These are phyloP conservation scores for Thielaviopsis ethacetica DNA, from an alignment of 2,329 filamentous ascomycete species.

Conservation along the genomic window DNA sequence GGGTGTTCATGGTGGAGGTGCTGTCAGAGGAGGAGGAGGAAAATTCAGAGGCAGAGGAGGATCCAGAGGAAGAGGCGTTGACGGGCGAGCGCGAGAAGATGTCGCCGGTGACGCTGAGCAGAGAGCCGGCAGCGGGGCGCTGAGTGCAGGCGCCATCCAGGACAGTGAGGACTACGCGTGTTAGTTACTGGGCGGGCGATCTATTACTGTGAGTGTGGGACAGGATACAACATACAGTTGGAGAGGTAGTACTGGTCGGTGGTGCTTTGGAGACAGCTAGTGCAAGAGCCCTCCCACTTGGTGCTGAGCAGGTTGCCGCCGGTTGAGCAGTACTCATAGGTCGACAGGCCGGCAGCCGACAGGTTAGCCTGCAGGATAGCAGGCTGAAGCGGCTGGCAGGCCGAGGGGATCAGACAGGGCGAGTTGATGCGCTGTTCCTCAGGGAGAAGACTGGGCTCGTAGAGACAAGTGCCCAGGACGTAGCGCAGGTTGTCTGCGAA, in stretches of 20 bases:
- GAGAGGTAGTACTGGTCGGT: constrained; percentile 26
- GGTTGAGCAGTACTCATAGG: constrained; percentile 27
- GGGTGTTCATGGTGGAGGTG: constrained; percentile 24
- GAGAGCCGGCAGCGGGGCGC: constrained; percentile 21
- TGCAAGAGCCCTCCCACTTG: constrained; percentile 21
- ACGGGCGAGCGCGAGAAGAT: constrained; percentile 24
- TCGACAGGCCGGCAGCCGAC: constrained; percentile 14
- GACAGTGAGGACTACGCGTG: constrained; percentile 27
- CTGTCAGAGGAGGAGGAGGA: constrained; percentile 16
- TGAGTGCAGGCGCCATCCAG: constrained; percentile 32
- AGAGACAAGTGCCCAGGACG: constrained; percentile 31
- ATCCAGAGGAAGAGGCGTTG: constrained; percentile 22
- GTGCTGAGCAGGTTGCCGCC: constrained; percentile 20
- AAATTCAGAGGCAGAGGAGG: constrained; percentile 10
- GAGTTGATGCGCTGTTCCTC: constrained; percentile 20
- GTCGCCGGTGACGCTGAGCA: constrained; percentile 25
- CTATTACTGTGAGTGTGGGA: neutral
- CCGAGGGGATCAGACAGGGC: constrained; percentile 26
- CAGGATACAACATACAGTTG: constrained; percentile 26
- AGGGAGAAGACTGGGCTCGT: constrained; percentile 19
- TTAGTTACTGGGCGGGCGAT: constrained; percentile 1
- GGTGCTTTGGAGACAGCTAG: constrained; percentile 27
- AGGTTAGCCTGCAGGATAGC: constrained; percentile 22
- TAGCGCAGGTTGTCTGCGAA: constrained; percentile 34
- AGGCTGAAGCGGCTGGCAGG: constrained; percentile 24